Conservation (phyloP, 257 asterid genomes). For the Plantago ovata region DNA sequence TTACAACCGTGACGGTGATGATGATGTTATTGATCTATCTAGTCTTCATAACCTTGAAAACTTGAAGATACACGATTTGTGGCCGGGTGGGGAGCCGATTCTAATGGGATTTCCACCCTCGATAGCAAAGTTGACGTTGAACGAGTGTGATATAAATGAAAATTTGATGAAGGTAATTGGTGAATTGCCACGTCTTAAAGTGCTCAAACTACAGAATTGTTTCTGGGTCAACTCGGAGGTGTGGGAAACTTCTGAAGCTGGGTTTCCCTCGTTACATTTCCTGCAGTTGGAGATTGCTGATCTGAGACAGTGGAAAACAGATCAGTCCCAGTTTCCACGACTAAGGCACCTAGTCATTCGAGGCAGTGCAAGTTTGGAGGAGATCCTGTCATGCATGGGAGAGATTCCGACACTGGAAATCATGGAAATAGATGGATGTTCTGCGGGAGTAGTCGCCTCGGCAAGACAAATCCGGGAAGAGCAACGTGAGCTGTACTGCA, state of each 20-base stretch:
- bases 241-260: slow-evolving; percentile 17
- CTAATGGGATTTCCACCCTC: slow-evolving; percentile 7
- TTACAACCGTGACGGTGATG: not conserved
- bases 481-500: slow-evolving; percentile 17
- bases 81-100: no score
- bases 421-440: slow-evolving; percentile 4
- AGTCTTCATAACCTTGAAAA: not conserved
- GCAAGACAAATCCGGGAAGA: slow-evolving; percentile 14
- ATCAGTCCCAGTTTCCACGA: slow-evolving; percentile 18
- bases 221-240: no score
- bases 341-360: slow-evolving; percentile 13
- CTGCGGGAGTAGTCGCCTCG: not conserved
- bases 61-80: not conserved
- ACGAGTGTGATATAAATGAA: not conserved
- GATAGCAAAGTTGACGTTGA: slow-evolving; percentile 15
- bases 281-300: not conserved
- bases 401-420: slow-evolving; percentile 17
- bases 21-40: not conserved
- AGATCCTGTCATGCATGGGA: slow-evolving; percentile 19
- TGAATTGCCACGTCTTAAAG: slow-evolving; percentile 19
- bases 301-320: slow-evolving; percentile 18
- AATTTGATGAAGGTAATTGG: slow-evolving; percentile 11
- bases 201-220: slow-evolving; percentile 8
- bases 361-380: not conserved
- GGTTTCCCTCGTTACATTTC: not conserved